Evolutionary conservation across 73 alveolate genomes (phyloP), one percentile per base, ranked within the genome.

Genomic region (Breviolum minutum): DNA sequence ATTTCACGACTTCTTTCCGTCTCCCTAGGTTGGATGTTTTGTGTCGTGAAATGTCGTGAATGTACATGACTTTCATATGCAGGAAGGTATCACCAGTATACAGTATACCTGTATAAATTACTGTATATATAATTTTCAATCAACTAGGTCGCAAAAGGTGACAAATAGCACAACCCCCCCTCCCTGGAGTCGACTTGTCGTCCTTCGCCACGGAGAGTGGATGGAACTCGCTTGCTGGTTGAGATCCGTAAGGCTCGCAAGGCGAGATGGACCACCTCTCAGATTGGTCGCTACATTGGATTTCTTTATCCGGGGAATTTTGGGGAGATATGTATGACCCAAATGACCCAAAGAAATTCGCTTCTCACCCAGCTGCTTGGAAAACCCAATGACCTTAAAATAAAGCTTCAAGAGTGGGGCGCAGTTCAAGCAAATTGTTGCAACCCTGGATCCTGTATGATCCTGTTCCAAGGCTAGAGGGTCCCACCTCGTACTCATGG

Each of bases 191-290:
- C 54, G 63, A 17, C 8, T 19, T 9, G 22, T 26, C 77, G 30
- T 69, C 87, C 97, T 60, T 91, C 89, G 12, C 97, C 97, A 48
- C 88, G 88, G 63, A 91, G 97, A 16, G 97, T 91, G 87, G 88
- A 91, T 40, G 97, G 88, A 76, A 91, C 97, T 16, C 88, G n/a
- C 63, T 82, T 70, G 88, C 54, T 60, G 77, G 85, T 79, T 9
- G 97, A 62, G 10, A 79, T 79, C 26, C 97, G 97, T 0, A 91
- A 88, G 17, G 97, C 97, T 62, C 97, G 97, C 97, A 91, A 60
- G 69, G 97, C 97, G 32, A 91, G 85, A 27, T 91, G 97, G 69
- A 91, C 97, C 63, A 91, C 97, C 97, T 91, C 7, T 63, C 22
- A 17, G 14, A 40, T 40, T 40, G 54, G 54, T 40, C 3, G 54